These are phyloP conservation scores for Monosporascus sp. DNA, from an alignment of 2,329 filamentous ascomycete genomes.

Conservation along the genomic window DNA sequence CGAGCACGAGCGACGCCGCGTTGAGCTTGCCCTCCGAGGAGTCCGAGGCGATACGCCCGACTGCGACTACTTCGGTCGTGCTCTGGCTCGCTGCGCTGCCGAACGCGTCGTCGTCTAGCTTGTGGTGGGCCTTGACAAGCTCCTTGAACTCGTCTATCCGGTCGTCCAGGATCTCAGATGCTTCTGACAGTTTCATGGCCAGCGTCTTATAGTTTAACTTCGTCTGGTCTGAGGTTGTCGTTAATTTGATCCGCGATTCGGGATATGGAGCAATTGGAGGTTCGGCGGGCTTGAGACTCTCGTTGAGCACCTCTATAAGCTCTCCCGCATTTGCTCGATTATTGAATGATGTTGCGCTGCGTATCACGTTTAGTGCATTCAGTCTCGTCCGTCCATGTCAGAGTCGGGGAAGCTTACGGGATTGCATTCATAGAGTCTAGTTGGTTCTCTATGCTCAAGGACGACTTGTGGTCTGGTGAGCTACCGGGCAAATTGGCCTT, in stretches of 20 bases:
- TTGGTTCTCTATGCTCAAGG: slow-evolving; percentile 34
- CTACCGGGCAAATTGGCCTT: slow-evolving; percentile 40
- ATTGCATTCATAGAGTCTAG: slow-evolving; percentile 32
- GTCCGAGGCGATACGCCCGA: slow-evolving; percentile 89
- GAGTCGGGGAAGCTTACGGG: slow-evolving; percentile 27
- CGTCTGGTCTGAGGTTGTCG: slow-evolving; percentile 80
- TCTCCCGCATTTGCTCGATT: slow-evolving; percentile 77
- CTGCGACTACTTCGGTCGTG: slow-evolving; percentile 80
- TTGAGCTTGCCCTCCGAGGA: slow-evolving; percentile 82
- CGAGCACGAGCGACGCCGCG: slow-evolving; percentile 75
- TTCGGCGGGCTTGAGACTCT: slow-evolving; percentile 61
- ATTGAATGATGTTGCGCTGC: slow-evolving; percentile 60
- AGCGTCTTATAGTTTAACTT: slow-evolving; percentile 90
- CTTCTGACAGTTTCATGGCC: slow-evolving; percentile 89
- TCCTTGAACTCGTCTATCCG: slow-evolving; percentile 83
- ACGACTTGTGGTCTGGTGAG: slow-evolving; percentile 39
- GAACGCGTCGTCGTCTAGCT: slow-evolving; percentile 73
- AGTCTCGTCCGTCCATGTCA: not conserved
- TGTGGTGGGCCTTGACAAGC: slow-evolving; percentile 69
- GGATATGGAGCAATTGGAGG: slow-evolving; percentile 66
- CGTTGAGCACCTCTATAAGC: slow-evolving; percentile 77
- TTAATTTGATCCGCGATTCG: slow-evolving; percentile 77
- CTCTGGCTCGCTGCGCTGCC: slow-evolving; percentile 82
- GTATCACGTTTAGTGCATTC: slow-evolving; percentile 6
- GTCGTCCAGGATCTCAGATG: slow-evolving; percentile 90